Base-by-base conservation (phyloP, 2,329 filamentous ascomycete genomes). In the Penicillium sp. region DNA sequence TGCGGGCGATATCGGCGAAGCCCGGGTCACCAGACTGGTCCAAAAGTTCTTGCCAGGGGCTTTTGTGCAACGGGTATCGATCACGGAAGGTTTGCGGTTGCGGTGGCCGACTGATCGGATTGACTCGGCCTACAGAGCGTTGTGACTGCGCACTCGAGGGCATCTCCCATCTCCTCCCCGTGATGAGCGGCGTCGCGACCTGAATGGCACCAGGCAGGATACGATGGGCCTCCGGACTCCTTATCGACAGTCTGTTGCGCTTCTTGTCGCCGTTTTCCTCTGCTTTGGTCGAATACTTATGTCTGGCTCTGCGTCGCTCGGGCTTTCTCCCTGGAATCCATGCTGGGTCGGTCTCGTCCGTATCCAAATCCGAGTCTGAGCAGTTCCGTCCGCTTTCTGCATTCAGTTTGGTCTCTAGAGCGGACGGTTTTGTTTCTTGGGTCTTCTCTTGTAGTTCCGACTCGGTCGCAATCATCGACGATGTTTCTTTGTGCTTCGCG, bases 101-200 rank as follows among this genome's bases (percentile, higher is more conserved):
- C 38, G 46, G 62, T 2, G 55, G 52, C 11, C 14, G 29, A 2
- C 46, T 49, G 10, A 27, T 43, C 22, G 16, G 6, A 19, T 41
- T 58, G 3, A 22, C 14, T 4, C 48, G 45, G 14, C 55, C 46
- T 6, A 33, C 35, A 19, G 55, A 57, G 2, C 56, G 46, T 35
- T 64, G 55, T 39, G 61, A 58, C 27, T 55, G 58, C 27, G 53
- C 44, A 30, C 59, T 65, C 25, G 53, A 43, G 11, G 55, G 53
- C 25, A 46, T 45, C 38, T 62, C 55, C 48, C 59, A 61, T 45
- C 53, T 38, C 44, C 62, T 71, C 8, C 70, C 71, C 1, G 64
- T 67, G 50, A 74, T 72, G 56, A 72, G 56, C 12, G 71, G 71
- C 22, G 71, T 74, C 27, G 70, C 68, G 35, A 74, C 64, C 38